Percentiles rank a stretch among this genome's conserved stretches.
These are phyloP conservation scores for Schizophyllum amplum DNA, from an alignment of 1,284 basidiomycete species.

Conservation along the genomic window DNA sequence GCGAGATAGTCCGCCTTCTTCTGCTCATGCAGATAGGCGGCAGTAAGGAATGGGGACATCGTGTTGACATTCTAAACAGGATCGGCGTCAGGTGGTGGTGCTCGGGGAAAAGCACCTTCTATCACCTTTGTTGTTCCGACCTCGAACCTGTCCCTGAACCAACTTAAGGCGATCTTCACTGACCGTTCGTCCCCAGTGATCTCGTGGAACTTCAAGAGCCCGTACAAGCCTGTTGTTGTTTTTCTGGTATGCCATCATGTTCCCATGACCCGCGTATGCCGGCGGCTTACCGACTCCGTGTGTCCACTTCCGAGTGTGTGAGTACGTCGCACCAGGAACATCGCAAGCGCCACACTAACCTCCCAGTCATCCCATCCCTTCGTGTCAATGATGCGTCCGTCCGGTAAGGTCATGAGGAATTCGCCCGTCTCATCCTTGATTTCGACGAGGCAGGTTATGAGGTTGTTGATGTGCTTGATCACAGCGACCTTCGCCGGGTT, in stretches of 20 bases:
- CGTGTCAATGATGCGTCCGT: conserved; percentile 56
- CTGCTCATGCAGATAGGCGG: conserved; percentile 43
- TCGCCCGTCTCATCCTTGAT: conserved; percentile 53
- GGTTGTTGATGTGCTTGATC: conserved; percentile 31
- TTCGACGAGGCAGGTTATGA: conserved; percentile 51
- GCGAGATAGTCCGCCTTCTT: conserved; percentile 28
- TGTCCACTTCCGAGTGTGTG: conserved; percentile 36
- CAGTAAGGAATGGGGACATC: conserved; percentile 54
- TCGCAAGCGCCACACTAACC: conserved; percentile 19
- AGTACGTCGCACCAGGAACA: background rate
- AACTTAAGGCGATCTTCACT: conserved; percentile 40
- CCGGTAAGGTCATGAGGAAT: conserved; percentile 44
- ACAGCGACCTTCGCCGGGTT: conserved; percentile 25
- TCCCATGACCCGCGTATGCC: background rate
- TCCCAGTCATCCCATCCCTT: conserved; percentile 66
- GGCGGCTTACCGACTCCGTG: conserved; percentile 38
- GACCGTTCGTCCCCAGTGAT: conserved; percentile 35
- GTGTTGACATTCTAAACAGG: conserved; percentile 52
- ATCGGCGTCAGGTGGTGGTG: background rate
- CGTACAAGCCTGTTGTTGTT: conserved; percentile 26
- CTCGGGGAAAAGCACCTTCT: background rate
- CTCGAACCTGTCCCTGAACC: conserved; percentile 50
- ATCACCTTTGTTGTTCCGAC: conserved; percentile 44
- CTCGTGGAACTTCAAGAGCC: conserved; percentile 35
- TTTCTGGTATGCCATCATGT: background rate